Percentiles rank a stretch among this genome's conserved stretches.
Evolutionary conservation across 352 stramenopile genomes (phyloP).

Genomic region (Paralagenidium karlingii): DNA sequence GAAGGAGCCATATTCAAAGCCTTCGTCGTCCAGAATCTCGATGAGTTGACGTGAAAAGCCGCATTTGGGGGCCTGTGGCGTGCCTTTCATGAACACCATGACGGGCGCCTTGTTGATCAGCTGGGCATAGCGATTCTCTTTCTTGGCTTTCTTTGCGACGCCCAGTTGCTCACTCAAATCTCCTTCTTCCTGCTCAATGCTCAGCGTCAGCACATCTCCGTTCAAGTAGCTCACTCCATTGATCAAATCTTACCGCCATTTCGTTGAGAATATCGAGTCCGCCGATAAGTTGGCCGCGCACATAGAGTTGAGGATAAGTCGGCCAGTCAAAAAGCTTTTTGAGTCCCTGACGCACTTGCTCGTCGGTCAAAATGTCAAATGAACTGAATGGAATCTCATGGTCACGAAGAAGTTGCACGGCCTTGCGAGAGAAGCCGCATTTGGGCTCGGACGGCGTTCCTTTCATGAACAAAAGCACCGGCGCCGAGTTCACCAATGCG

Average conservation of each 20-base stretch:
- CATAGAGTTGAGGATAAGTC: constrained; percentile 96
- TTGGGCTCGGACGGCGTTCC: constrained; percentile 80
- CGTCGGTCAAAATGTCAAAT: constrained; percentile 92
- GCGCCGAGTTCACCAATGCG: constrained; percentile 74
- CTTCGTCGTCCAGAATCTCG: constrained; percentile 82
- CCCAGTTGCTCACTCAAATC: constrained; percentile 84
- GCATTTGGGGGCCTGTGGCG: constrained; percentile 86
- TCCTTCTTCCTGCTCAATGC: constrained; percentile 45
- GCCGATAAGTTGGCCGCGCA: constrained; percentile 88
- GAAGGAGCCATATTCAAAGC: constrained; percentile 92
- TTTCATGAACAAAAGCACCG: constrained; percentile 95
- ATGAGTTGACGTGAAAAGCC: constrained; percentile 94
- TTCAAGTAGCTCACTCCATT: not conserved
- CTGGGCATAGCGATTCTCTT: constrained; percentile 79
- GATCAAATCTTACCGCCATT: constrained; percentile 40
- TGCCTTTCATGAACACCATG: constrained; percentile 99
- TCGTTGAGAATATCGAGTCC: constrained; percentile 94
- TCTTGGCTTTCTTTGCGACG: constrained; percentile 79
- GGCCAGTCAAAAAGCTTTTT: constrained; percentile 96
- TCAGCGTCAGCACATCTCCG: too few species aligned
- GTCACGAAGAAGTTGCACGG: constrained; percentile 81
- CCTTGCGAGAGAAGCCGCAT: constrained; percentile 93
- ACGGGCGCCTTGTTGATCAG: constrained; percentile 85
- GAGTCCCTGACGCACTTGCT: constrained; percentile 91
- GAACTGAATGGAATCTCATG: constrained; percentile 87